Evolutionary conservation across 2,329 filamentous ascomycete species (phyloP).

Genomic region (Raffaelea arxii): DNA sequence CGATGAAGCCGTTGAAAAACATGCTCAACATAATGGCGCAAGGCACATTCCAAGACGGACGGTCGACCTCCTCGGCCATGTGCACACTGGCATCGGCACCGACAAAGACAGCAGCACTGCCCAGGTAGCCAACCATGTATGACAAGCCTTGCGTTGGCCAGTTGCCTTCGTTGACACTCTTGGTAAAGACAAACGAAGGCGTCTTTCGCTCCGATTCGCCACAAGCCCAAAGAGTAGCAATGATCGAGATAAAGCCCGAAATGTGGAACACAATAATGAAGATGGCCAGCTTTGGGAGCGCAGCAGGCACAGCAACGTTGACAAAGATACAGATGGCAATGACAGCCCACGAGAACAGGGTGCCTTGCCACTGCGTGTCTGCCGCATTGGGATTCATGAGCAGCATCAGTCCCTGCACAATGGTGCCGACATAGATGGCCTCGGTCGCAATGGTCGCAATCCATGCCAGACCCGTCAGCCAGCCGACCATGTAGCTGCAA

Average conservation of each 20-base stretch:
- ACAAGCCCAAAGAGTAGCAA: constrained; percentile 13
- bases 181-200: constrained; percentile 27
- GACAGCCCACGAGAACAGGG: constrained; percentile 36
- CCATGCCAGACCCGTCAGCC: constrained; percentile 38
- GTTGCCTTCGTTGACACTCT: constrained; percentile 35
- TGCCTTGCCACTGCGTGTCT: constrained; percentile 33
- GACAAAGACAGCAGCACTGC: constrained; percentile 23
- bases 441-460: constrained; percentile 24
- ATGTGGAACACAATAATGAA: constrained; percentile 25
- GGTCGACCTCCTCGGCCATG: constrained; percentile 27
- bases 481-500: constrained; percentile 43
- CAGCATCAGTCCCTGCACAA: constrained; percentile 32
- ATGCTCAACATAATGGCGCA: constrained; percentile 23
- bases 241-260: constrained; percentile 10
- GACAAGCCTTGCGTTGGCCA: constrained; percentile 34
- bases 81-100: constrained; percentile 22
- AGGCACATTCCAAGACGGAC: constrained; percentile 23
- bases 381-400: constrained; percentile 28
- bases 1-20: constrained; percentile 21
- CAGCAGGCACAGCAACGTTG: constrained; percentile 34
- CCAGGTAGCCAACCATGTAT: constrained; percentile 34
- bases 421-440: constrained; percentile 32
- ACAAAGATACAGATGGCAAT: constrained; percentile 34
- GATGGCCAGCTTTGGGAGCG: constrained; percentile 38
- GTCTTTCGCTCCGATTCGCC: constrained; percentile 9